Evolutionary conservation across 352 stramenopile genomes (phyloP).

Genomic region (Pythium grandisporangium): DNA sequence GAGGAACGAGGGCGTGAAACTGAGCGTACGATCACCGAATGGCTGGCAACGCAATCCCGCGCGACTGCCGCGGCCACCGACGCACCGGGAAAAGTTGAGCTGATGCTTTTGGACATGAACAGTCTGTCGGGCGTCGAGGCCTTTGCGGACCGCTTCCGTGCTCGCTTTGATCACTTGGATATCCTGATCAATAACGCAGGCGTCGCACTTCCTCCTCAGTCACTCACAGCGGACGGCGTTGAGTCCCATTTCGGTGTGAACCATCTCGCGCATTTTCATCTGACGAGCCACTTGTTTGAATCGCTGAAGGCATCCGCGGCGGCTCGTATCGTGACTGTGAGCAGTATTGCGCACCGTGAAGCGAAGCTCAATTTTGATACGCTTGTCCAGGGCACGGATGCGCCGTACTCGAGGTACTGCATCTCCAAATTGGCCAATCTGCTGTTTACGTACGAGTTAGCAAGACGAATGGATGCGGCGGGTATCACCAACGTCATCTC

Average conservation of each 20-base stretch:
- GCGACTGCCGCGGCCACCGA: no score
- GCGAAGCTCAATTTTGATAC: conserved; percentile 14
- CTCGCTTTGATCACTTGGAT: conserved; percentile 1
- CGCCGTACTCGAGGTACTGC: conserved; percentile 19
- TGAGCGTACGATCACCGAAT: conserved; percentile 14
- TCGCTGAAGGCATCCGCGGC: neutral
- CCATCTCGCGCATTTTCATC: conserved; percentile 7
- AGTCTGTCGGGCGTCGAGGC: neutral
- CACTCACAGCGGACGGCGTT: neutral
- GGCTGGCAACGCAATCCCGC: conserved; percentile 4
- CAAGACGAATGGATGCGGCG: conserved; percentile 18
- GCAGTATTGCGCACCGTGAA: conserved; percentile 1
- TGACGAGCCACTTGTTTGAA: conserved; percentile 3
- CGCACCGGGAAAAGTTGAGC: conserved; percentile 13
- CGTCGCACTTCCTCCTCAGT: neutral
- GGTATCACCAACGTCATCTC: conserved; percentile 20
- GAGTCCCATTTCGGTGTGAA: conserved; percentile 5
- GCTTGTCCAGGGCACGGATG: conserved; percentile 14
- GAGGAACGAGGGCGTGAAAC: conserved; percentile 15
- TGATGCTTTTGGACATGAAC: conserved; percentile 12
- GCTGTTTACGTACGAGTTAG: conserved; percentile 40
- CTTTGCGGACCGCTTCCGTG: conserved; percentile 3
- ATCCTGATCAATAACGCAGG: conserved; percentile 11
- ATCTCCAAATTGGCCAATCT: conserved; percentile 40
- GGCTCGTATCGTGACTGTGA: conserved; percentile 6